Evolutionary conservation across 2,329 filamentous ascomycete species (phyloP), one percentile per base, ranked within the genome.

Genomic region (Elsinoe necatrix): DNA sequence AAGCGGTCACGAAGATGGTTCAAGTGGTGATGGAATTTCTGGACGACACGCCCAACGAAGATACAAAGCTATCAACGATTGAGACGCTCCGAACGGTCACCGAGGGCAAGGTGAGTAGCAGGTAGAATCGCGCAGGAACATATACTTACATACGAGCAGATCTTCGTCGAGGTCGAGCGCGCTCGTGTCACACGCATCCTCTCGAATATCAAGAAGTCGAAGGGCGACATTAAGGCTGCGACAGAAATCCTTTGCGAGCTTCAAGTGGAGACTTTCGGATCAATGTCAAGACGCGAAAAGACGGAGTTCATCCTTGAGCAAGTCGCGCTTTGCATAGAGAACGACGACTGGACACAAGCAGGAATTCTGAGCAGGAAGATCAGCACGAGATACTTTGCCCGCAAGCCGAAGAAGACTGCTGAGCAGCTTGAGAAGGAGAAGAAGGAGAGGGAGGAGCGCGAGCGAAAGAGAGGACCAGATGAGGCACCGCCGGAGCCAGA

Each of bases 1-100:
- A 97, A 75, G 93, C 93, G 68, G 93, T 91, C 67, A 97, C 93
- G 66, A 93, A 92, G 78, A 98, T 98, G 93, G 91, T 98, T 60
- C 93, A 98, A 78, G 86, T 85, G 48, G 90, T 95, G 61, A 95
- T 98, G 85, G 80, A 78, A 59, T 96, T 97, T 73, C 75, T 98
- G 67, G 87, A 95, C 68, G 83, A 87, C 47, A 90, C 90, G 20
- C 90, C 93, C 31, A 86, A 83, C 67, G 68, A 89, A 60, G 90
- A 96, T 64, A 90, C 84, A 34, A 98, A 97, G 77, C 78, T 98
- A 57, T 86, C 88, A 20, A 84, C 95, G 59, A 98, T 98, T 67
- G 92, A 98, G 74, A 95, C 92, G 1, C 74, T 98, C 67, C 84
- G 93, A 65, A 97, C 92, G 41, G 92, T 98, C 50, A 98, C 93